Evolutionary conservation across 2,329 filamentous ascomycete species (phyloP).

Genomic region (Neurospora crassa): DNA sequence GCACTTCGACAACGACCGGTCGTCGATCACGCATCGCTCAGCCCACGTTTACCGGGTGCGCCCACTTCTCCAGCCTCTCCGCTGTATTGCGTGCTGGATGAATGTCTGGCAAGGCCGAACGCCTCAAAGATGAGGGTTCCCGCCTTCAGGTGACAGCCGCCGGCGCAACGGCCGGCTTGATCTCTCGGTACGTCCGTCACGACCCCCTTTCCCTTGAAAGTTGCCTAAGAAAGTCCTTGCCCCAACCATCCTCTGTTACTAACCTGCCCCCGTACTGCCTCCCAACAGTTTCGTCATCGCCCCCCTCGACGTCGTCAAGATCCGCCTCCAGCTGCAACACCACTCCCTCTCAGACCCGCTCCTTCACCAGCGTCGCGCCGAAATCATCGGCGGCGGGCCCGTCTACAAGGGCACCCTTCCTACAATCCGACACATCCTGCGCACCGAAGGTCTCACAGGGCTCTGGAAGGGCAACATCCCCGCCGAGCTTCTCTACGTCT

Average conservation of each 20-base stretch:
- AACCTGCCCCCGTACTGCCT: neutral
- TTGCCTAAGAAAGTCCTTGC: neutral
- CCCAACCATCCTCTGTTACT: neutral
- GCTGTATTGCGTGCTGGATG: constrained; percentile 23
- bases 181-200: constrained; percentile 57
- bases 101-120: constrained; percentile 33
- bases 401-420: constrained; percentile 67
- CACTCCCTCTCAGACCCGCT: constrained; percentile 72
- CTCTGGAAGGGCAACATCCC: constrained; percentile 98
- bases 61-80: neutral
- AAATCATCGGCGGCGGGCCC: constrained; percentile 31
- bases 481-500: constrained; percentile 87
- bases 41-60: neutral
- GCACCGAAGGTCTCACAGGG: constrained; percentile 71
- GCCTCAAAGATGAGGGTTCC: constrained; percentile 54
- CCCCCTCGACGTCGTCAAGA: constrained; percentile 95
- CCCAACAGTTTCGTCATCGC: constrained; percentile 72
- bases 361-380: constrained; percentile 33
- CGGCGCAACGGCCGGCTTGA: constrained; percentile 63
- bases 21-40: neutral
- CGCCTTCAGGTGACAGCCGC: constrained; percentile 46
- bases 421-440: constrained; percentile 68
- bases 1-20: neutral
- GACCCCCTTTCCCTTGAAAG: neutral
- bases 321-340: constrained; percentile 87